Conservation (phyloP, 2,329 filamentous ascomycete species). For the Paecilomyces sp. region DNA sequence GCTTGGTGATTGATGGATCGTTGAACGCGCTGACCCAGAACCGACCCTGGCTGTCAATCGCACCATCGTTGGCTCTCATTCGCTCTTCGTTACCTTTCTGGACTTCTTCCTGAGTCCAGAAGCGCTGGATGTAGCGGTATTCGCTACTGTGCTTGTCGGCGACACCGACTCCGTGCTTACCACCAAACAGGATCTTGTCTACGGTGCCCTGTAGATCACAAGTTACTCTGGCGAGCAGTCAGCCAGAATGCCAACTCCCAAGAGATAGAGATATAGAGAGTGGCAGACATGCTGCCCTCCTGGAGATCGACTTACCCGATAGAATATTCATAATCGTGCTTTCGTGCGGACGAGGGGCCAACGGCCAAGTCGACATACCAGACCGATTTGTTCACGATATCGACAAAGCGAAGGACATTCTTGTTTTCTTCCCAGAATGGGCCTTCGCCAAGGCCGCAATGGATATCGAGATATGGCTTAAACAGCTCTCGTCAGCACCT, state of each 20-base stretch:
- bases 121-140: constrained; percentile 50
- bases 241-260: constrained; percentile 8
- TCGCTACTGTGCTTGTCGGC: constrained; percentile 57
- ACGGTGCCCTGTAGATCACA: constrained; percentile 65
- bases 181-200: constrained; percentile 65
- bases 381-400: constrained; percentile 71
- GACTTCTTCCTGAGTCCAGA: constrained; percentile 47
- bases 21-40: constrained; percentile 89
- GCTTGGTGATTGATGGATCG: constrained; percentile 46
- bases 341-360: constrained; percentile 52
- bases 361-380: constrained; percentile 61
- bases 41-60: constrained; percentile 68
- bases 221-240: constrained; percentile 50
- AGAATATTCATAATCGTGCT: constrained; percentile 51
- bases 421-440: constrained; percentile 31
- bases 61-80: constrained; percentile 70
- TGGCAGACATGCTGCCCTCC: background rate
- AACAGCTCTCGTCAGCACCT: background rate
- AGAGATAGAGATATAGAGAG: background rate
- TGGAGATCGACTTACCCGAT: constrained; percentile 39
- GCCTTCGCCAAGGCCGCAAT: constrained; percentile 34
- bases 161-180: constrained; percentile 76
- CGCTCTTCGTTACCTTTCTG: constrained; percentile 33
- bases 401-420: constrained; percentile 43
- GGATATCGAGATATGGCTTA: constrained; percentile 32